These are phyloP conservation scores for Prunus campanulata DNA, from an alignment of 306 rosid species.

Conservation along the genomic window DNA sequence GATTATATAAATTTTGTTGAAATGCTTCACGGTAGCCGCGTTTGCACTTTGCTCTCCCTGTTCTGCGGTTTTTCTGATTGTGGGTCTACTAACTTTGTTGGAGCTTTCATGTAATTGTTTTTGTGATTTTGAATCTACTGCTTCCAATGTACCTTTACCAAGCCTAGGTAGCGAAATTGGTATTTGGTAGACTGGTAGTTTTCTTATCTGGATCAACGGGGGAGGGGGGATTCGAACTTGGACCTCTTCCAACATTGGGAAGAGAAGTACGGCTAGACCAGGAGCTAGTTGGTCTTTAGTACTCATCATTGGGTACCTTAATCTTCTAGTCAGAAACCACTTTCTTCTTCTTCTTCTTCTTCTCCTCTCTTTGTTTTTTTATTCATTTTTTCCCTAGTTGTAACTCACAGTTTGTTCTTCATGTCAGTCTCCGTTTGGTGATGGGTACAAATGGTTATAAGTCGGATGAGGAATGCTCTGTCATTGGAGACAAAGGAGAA, in stretches of 20 bases:
- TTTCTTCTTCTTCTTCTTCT: too few species aligned
- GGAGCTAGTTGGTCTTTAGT: too few species aligned
- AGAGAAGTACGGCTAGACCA: too few species aligned
- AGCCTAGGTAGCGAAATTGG: neutral
- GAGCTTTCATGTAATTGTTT: constrained; percentile 3
- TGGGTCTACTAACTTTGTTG: neutral
- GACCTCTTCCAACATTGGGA: too few species aligned
- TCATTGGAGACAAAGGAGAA: constrained; percentile 73
- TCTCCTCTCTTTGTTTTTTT: too few species aligned
- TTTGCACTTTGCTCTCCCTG: neutral
- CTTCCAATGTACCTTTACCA: neutral
- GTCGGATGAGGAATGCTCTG: constrained; percentile 72
- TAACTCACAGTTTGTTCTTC: constrained; percentile 16
- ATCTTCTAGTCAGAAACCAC: too few species aligned
- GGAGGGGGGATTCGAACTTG: too few species aligned
- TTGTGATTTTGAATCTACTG: neutral
- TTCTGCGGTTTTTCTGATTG: constrained; percentile 9
- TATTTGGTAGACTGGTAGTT: neutral
- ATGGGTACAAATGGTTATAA: constrained; percentile 53
- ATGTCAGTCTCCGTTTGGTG: constrained; percentile 26
- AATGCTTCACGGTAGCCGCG: neutral
- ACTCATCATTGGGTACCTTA: too few species aligned
- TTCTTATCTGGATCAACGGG: neutral
- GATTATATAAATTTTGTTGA: neutral
- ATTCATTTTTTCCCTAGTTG: neutral